Conservation (phyloP, 192 early-diverging fungal genomes). For the Coemansia sp. region DNA sequence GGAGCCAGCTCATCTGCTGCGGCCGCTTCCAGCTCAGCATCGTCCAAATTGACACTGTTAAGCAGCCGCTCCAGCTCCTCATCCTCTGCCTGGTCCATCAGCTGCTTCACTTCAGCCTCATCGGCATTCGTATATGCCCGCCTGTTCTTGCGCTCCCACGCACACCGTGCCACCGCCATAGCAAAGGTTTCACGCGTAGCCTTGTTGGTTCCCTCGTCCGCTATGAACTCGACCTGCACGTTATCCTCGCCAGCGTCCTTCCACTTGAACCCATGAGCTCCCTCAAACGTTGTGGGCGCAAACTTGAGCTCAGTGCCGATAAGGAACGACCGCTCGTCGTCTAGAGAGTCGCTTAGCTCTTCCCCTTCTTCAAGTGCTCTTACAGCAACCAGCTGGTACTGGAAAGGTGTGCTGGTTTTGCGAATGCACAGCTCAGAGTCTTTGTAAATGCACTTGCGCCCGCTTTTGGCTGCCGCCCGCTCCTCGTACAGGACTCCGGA, state of each 20-base stretch:
- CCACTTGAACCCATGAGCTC: slow-evolving; percentile 39
- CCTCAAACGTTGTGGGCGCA: slow-evolving; percentile 20
- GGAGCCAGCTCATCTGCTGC: slow-evolving; percentile 10
- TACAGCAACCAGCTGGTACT: slow-evolving; percentile 75
- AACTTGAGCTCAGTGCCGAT: slow-evolving; percentile 57
- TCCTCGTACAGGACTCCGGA: slow-evolving; percentile 66
- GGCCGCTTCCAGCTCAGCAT: slow-evolving; percentile 18
- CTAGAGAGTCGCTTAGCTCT: slow-evolving; percentile 55
- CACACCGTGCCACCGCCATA: slow-evolving; percentile 37
- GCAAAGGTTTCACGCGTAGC: slow-evolving; percentile 33
- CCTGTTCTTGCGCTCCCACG: slow-evolving; percentile 37
- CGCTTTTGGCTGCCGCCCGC: slow-evolving; percentile 45
- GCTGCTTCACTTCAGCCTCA: slow-evolving; percentile 22
- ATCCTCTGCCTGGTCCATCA: slow-evolving; percentile 34
- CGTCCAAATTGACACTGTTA: slow-evolving; percentile 30
- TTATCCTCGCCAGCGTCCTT: slow-evolving; percentile 1
- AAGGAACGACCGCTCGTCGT: slow-evolving; percentile 71
- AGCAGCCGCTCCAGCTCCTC: slow-evolving; percentile 39
- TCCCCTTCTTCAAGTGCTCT: slow-evolving; percentile 78
- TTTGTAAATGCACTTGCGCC: slow-evolving; percentile 59
- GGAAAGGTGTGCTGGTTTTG: slow-evolving; percentile 59
- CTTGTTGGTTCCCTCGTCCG: slow-evolving; percentile 15
- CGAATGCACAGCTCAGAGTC: slow-evolving; percentile 68
- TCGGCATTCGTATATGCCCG: slow-evolving; percentile 26
- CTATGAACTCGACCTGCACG: slow-evolving; percentile 35